A percentile compares a stretch with the other conserved stretches of the same genome.
Evolutionary conservation across 306 rosid genomes (phyloP).

Genomic region (Vigna angularis): DNA sequence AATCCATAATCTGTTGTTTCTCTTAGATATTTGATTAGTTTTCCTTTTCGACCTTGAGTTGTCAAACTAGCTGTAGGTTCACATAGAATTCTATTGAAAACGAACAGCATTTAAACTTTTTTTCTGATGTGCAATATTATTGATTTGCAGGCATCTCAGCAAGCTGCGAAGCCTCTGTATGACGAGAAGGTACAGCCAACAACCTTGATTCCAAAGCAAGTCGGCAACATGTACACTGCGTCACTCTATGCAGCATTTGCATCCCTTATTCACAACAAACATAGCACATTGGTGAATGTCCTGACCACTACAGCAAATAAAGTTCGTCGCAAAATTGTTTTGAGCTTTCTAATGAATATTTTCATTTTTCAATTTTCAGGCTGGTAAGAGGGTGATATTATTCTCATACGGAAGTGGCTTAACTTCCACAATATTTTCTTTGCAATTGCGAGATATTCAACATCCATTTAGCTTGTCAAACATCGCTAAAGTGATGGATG

Average conservation of each 20-base stretch:
- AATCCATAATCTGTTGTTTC: constrained; percentile 10
- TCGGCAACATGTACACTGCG: constrained; percentile 99
- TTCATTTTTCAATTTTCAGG: constrained; percentile 59
- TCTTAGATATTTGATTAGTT: constrained; percentile 10
- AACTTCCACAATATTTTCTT: constrained; percentile 88
- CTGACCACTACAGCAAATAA: constrained; percentile 28
- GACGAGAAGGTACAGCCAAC: constrained; percentile 90
- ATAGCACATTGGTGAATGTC: constrained; percentile 71
- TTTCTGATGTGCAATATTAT: constrained; percentile 37
- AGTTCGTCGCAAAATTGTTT: constrained; percentile 7
- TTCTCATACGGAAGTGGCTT: constrained; percentile 98
- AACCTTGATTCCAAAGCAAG: constrained; percentile 93
- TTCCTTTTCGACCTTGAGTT: not conserved
- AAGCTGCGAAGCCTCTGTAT: constrained; percentile 84
- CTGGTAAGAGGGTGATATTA: constrained; percentile 72
- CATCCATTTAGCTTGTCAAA: constrained; percentile 89
- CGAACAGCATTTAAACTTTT: constrained; percentile 30
- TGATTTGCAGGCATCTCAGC: constrained; percentile 77
- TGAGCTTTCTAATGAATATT: constrained; percentile 41
- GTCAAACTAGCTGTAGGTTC: not conserved
- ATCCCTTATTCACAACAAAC: constrained; percentile 85
- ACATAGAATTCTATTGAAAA: constrained; percentile 7
- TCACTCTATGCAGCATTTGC: constrained; percentile 96
- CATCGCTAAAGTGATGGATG: constrained; percentile 75
- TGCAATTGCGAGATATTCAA: constrained; percentile 62